Base-by-base conservation (phyloP, 2,329 filamentous ascomycete species). In the Colletotrichum liaoningense region DNA sequence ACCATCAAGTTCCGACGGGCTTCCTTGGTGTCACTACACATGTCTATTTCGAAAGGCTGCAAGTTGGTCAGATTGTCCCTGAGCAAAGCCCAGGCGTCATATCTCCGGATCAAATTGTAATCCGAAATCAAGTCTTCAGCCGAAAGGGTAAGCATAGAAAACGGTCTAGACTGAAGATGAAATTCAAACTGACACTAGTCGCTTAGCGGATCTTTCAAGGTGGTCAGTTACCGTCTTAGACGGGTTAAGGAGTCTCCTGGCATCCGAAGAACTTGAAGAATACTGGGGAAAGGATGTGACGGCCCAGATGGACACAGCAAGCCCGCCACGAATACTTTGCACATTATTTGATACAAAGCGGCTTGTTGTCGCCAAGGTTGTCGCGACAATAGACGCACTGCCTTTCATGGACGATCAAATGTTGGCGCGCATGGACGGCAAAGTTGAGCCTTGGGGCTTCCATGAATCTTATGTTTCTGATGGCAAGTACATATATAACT, bases 261-360 rank as follows among this genome's bases (percentile, higher is more conserved):
- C 42, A 46, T 46, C 42, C 3, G 3, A 46, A 46, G 19, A 46
- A 46, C 42, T 46, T 46, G 42, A 46, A 16, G 19, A 7, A 19
- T 46, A 19, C 46, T 63, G 62, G 62, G 62, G 62, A 12, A 14
- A 46, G 5, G 12, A 63, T 9, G 62, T 28, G 19, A 63, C 62
- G 8, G 46, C 46, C 4, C 28, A 54, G 2, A 54, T 63, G 62
- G 46, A 55, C n/a, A 63, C 33, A 9, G 7, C 14, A n/a, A 9
- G 11, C 2, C n/a, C 28, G 0, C 26, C n/a, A 14, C 1, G 11
- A 33, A 28, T 5, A 22, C 35, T 54, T 49, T n/a, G 9, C n/a
- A 5, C 0, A 22, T n/a, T 63, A 5, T 55, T n/a, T 30, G 28
- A 38, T 1, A 2, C 8, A 8, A n/a, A 22, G 11, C 0, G 22